Base-by-base conservation (phyloP, 2,329 filamentous ascomycete species). In the Colletotrichum lindemuthianum region DNA sequence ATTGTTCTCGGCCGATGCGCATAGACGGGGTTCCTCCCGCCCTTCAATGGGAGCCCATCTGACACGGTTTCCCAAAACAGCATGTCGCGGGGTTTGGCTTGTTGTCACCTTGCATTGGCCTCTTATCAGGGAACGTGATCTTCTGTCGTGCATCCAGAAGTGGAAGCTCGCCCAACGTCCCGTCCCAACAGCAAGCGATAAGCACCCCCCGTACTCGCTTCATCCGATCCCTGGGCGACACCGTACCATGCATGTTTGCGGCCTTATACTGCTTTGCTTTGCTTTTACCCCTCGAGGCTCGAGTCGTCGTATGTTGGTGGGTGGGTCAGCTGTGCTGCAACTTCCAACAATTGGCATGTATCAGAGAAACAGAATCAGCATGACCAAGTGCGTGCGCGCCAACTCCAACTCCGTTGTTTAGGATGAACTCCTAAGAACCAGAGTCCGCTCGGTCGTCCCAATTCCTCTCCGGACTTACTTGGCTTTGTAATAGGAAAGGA, bases 401-500 rank as follows among this genome's bases (percentile, higher is more conserved):
- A 24, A 24, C 24, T 24, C 24, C 24, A 24, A 24, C 24, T 24
- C 24, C 24, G 61, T 52, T 41, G 32, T 47, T 16, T 10, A 33
- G 45, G 16, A 40, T 12, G 33, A 41, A 50, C 43, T 43, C 49
- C 43, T 16, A 44, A 16, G 43, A 34, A n/a, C 13, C 24, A 55
- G 44, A 41, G 56, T 24, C 50, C 57, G 50, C 15, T 41, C 40
- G n/a, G 58, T 51, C 39, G 44, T 56, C 57, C 34, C 39, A 55
- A 56, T 12, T 52, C 48, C 34, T 52, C 5, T 48, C 24, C 13
- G 4, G 24, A 34, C 3, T 24, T 24, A 4, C 24, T 15, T 40
- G 47, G 58, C 45, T 65, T 57, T 57, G 58, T 63, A 65, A 65
- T 57, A 11, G 45, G 39, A 47, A 50, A 58, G 9, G 24, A 36